Percentiles rank a stretch among this genome's conserved stretches.
Evolutionary conservation across 2,329 filamentous ascomycete genomes (phyloP).

Genomic region (Pseudogymnoascus sp.): DNA sequence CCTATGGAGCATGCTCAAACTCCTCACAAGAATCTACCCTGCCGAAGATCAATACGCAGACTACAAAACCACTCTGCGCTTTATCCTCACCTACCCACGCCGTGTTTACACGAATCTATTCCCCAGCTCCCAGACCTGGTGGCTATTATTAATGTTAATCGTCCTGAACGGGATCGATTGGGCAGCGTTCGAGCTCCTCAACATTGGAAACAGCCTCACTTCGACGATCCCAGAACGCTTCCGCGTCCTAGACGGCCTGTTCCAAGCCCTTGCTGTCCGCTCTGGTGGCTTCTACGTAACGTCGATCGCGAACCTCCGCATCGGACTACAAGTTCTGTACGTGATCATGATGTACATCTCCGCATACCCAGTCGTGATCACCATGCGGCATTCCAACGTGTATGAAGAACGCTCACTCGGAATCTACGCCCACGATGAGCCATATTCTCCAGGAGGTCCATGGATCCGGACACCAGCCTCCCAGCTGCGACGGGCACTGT

Average conservation of each 20-base stretch:
- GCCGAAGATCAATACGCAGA: constrained; percentile 63
- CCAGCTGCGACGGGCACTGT: background rate
- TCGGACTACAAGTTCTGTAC: constrained; percentile 88
- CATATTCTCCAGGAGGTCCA: background rate
- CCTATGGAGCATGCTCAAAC: constrained; percentile 73
- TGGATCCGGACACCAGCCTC: background rate
- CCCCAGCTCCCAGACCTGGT: constrained; percentile 86
- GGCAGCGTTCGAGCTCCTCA: constrained; percentile 71
- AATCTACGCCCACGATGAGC: constrained; percentile 51
- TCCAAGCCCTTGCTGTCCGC: constrained; percentile 82
- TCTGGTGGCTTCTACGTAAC: constrained; percentile 87
- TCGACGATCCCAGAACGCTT: background rate
- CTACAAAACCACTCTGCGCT: constrained; percentile 46
- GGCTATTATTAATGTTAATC: constrained; percentile 82
- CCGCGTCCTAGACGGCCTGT: constrained; percentile 1
- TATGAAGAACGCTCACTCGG: constrained; percentile 88
- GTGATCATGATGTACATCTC: constrained; percentile 99
- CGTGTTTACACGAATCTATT: constrained; percentile 95
- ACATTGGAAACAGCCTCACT: constrained; percentile 55
- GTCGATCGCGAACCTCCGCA: constrained; percentile 71
- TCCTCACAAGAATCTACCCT: constrained; percentile 60
- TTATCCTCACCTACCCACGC: constrained; percentile 88
- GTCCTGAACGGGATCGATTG: constrained; percentile 62
- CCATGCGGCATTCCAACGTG: constrained; percentile 87
- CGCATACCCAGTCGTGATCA: constrained; percentile 93